Conservation (phyloP, 2,329 filamentous ascomycete genomes). For the Colletotrichum aenigma region DNA sequence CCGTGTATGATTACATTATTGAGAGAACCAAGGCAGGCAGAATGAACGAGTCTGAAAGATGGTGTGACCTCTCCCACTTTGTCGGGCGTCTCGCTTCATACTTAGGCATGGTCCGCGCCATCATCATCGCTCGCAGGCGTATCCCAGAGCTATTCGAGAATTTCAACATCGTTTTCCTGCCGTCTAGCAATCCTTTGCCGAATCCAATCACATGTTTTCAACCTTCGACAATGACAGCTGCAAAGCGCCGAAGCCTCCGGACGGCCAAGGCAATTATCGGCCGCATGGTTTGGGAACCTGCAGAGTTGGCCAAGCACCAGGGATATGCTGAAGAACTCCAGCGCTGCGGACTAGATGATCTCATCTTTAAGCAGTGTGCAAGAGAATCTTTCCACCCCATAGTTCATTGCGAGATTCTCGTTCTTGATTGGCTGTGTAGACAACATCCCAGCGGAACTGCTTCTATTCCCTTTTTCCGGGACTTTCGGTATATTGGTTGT, state of each 20-base stretch:
- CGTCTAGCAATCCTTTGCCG: conserved; percentile 23
- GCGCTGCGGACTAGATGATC: background rate
- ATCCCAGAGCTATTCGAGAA: conserved; percentile 35
- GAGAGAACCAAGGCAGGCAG: background rate
- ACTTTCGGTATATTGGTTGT: conserved; percentile 23
- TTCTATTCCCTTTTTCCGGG: conserved; percentile 2
- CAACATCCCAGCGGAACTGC: background rate
- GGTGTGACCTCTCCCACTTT: conserved; percentile 33
- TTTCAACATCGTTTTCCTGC: conserved; percentile 25
- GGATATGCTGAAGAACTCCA: background rate
- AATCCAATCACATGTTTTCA: conserved; percentile 22
- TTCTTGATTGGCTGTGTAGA: conserved; percentile 4
- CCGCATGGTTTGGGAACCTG: conserved; percentile 17
- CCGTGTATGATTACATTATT: background rate
- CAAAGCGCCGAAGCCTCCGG: background rate
- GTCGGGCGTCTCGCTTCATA: conserved; percentile 31
- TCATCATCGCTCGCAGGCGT: conserved; percentile 23
- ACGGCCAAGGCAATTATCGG: conserved; percentile 25
- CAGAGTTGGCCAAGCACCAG: background rate
- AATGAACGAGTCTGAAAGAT: conserved; percentile 23
- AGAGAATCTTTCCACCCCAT: background rate
- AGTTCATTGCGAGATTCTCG: conserved; percentile 22
- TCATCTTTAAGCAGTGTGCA: background rate
- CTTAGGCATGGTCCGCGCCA: conserved; percentile 9
- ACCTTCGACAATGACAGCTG: conserved; percentile 2